Percentiles rank a stretch among this genome's conserved stretches.
phyloP scores from a whole-genome alignment of 176 grass and related monocot species.

The Bromus sterilis region DNA sequence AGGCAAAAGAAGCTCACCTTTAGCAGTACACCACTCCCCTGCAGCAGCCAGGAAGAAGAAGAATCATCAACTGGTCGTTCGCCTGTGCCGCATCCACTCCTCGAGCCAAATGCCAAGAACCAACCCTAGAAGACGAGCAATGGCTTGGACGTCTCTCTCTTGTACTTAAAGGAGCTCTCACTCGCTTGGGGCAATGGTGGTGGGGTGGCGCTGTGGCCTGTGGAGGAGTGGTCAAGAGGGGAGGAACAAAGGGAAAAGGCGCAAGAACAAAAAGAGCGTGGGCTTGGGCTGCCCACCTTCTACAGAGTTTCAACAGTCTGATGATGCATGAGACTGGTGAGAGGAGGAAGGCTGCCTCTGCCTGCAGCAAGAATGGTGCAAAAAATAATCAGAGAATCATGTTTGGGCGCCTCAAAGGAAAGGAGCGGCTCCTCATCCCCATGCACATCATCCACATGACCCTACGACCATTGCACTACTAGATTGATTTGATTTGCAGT shows the following conservation, averaged over 20 bases:
- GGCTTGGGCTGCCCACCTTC: constrained; percentile 31
- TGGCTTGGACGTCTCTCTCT: background rate
- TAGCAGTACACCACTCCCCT: background rate
- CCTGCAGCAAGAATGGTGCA: constrained; percentile 20
- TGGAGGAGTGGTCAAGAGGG: constrained; percentile 38
- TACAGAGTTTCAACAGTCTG: constrained; percentile 10
- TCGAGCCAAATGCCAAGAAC: background rate
- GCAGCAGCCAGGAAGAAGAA: background rate
- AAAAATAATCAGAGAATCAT: constrained; percentile 49
- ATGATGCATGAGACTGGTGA: background rate
- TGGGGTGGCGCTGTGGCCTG: background rate
- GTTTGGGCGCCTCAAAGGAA: constrained; percentile 40
- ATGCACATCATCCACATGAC: constrained; percentile 23
- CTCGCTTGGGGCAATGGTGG: constrained; percentile 1
- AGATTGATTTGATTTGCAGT: background rate
- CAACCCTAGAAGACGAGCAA: background rate
- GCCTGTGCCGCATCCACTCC: background rate
- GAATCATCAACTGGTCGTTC: background rate
- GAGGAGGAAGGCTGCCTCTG: background rate
- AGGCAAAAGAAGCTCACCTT: constrained; percentile 34
- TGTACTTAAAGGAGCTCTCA: constrained; percentile 31
- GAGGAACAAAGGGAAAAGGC: constrained; percentile 46
- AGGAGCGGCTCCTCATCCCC: constrained; percentile 10
- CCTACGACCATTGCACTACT: background rate
- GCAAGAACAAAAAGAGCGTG: constrained; percentile 46